Evolutionary conservation across 345 rosid species (phyloP).

Genomic region (Punica granatum): DNA sequence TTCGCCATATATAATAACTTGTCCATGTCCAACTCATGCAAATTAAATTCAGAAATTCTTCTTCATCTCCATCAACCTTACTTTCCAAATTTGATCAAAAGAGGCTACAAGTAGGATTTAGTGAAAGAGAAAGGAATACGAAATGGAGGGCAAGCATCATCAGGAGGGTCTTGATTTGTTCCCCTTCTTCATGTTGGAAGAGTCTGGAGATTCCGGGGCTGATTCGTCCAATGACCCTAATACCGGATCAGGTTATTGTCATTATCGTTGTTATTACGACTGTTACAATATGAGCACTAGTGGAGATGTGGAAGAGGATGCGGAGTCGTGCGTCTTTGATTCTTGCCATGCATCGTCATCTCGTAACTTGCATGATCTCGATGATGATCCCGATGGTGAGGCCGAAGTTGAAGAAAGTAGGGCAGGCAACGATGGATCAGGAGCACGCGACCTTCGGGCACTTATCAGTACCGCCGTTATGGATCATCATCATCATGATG

Average conservation of each 20-base stretch:
- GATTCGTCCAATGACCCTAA: slow-evolving; percentile 4
- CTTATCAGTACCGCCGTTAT: neutral
- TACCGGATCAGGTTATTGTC: neutral
- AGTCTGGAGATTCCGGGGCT: slow-evolving; percentile 27
- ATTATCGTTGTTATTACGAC: neutral
- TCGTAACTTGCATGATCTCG: neutral
- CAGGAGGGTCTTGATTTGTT: slow-evolving; percentile 5
- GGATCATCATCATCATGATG: neutral
- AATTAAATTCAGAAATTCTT: neutral
- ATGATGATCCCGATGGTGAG: neutral
- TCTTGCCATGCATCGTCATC: neutral
- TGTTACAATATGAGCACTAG: neutral
- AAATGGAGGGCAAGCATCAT: neutral
- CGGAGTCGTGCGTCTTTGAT: neutral
- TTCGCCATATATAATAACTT: neutral
- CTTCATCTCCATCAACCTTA: neutral
- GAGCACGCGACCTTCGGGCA: neutral
- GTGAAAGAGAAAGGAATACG: neutral
- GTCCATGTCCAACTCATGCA: too few species aligned
- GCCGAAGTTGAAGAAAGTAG: neutral
- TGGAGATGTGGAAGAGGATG: neutral
- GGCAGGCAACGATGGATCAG: neutral
- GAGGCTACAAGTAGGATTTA: neutral
- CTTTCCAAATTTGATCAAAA: neutral
- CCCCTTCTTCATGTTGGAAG: slow-evolving; percentile 20